Base-by-base conservation (phyloP, 208 protist species). In the Trypanosoma caninum region DNA sequence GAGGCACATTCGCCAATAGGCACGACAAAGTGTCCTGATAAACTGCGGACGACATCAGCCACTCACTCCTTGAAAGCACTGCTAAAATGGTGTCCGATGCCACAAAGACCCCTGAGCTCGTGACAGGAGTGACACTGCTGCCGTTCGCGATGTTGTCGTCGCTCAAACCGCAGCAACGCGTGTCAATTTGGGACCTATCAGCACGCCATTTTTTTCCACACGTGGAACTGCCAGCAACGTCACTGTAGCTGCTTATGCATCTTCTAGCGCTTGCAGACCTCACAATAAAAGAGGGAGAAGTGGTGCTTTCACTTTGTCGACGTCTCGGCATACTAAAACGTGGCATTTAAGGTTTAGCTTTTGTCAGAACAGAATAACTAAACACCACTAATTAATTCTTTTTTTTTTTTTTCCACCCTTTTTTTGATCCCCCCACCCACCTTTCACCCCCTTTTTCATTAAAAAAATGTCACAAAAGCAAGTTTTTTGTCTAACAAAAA, bases 51-150 rank as follows among this genome's bases (percentile, higher is more conserved):
- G 20, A 42, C 51, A 25, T 56, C 8, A 56, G 35, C 40, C 40
- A 52, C 30, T 46, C 42, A 28, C 42, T 50, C 11, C 44, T 62
- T 4, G 56, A 41, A 9, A 62, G 30, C 14, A 64, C 71, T 0
- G 65, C 74, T 5, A 80, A 64, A 35, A 84, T 47, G 0, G 78
- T 75, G 62, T 67, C 45, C 27, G 69, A 70, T 20, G 70, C 69
- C 47, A 84, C 74, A 44, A 84, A 80, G 9, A 77, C 62, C 0
- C 74, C 78, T 38, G 56, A 27, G 31, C 42, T 25, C 16, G 44
- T 52, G 37, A 62, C 44, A 37, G 56, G 56, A 4, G 56, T 52
- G 22, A 13, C 3, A 28, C 6, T 4, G n/a, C 41, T 35, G 13
- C 13, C 11, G 56, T 8, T 34, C 25, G 16, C 16, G 13, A 10